Conservation (phyloP, 2,329 filamentous ascomycete species). For the Myriosclerotinia scirpicola region DNA sequence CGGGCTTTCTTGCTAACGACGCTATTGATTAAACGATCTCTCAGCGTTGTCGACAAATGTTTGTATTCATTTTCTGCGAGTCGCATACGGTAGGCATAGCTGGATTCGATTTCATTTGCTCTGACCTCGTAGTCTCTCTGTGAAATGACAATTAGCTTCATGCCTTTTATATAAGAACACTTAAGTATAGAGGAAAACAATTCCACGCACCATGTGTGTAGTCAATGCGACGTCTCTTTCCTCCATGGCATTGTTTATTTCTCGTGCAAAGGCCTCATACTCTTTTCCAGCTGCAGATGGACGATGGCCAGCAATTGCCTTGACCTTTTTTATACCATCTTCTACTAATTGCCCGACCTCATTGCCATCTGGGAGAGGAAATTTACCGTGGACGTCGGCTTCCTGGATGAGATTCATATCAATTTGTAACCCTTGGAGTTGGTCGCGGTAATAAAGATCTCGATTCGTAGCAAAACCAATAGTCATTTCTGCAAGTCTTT, state of each 20-base stretch:
- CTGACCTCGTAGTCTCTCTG: slow-evolving; percentile 65
- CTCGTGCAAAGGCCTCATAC: slow-evolving; percentile 81
- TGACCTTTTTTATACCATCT: slow-evolving; percentile 36
- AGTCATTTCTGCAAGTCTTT: slow-evolving; percentile 74
- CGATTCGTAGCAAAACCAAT: slow-evolving; percentile 77
- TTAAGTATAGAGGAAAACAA: neutral
- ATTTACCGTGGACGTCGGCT: slow-evolving; percentile 75
- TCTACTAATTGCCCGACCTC: slow-evolving; percentile 43
- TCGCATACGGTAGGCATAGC: slow-evolving; percentile 60
- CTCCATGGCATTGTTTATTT: slow-evolving; percentile 86
- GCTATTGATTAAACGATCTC: slow-evolving; percentile 66
- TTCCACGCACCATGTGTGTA: slow-evolving; percentile 68
- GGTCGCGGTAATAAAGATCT: slow-evolving; percentile 81
- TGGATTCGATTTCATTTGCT: slow-evolving; percentile 58
- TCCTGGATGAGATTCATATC: slow-evolving; percentile 84
- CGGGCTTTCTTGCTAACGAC: slow-evolving; percentile 64
- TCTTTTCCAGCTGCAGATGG: slow-evolving; percentile 70
- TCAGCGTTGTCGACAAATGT: slow-evolving; percentile 59
- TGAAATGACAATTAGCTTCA: slow-evolving; percentile 7
- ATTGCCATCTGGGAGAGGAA: slow-evolving; percentile 61
- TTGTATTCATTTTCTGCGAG: slow-evolving; percentile 62
- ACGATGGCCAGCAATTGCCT: slow-evolving; percentile 44
- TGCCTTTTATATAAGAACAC: neutral
- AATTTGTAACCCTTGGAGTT: slow-evolving; percentile 87
- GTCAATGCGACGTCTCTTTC: slow-evolving; percentile 81